Percentiles rank a stretch among this genome's conserved stretches.
These are phyloP conservation scores for Exophiala aquamarina DNA, from an alignment of 2,329 filamentous ascomycete genomes.

Conservation along the genomic window DNA sequence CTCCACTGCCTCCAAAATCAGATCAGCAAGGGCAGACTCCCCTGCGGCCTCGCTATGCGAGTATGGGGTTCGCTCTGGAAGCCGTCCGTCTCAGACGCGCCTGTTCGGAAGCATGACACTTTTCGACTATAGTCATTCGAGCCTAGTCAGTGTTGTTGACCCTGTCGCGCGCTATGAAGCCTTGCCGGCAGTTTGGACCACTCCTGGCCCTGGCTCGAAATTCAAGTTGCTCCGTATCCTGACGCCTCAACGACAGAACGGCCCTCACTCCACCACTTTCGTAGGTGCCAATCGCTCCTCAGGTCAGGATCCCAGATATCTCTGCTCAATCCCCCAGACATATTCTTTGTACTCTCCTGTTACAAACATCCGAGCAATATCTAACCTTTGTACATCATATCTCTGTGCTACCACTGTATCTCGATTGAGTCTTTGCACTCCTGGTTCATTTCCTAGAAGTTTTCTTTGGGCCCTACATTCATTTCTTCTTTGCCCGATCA, in stretches of 20 bases:
- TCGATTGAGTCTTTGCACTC: no score
- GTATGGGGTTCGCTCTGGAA: slow-evolving; percentile 16
- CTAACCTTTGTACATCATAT: no score
- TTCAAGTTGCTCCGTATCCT: slow-evolving; percentile 2
- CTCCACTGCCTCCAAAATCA: slow-evolving; percentile 16
- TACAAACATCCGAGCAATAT: no score
- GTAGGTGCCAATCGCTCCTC: no score
- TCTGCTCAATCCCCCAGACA: no score
- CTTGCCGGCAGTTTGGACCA: slow-evolving; percentile 21
- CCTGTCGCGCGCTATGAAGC: slow-evolving; percentile 18
- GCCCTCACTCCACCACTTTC: no score
- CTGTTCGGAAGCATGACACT: slow-evolving; percentile 13
- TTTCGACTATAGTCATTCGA: slow-evolving; percentile 7
- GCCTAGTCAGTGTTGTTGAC: slow-evolving; percentile 10
- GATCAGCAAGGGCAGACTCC: slow-evolving; percentile 5
- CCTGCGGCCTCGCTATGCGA: slow-evolving; percentile 17
- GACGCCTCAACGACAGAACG: background rate
- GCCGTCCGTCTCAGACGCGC: slow-evolving; percentile 23
- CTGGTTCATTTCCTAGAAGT: no score
- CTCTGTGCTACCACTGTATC: no score
- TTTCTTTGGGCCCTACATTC: no score
- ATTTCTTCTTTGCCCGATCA: no score
- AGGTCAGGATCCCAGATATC: no score
- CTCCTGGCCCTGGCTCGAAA: slow-evolving; percentile 10
- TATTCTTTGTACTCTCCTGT: no score